Percentiles rank a stretch among this genome's conserved stretches.
phyloP scores from a whole-genome alignment of 148 eudicot species.

The Arbutus unedo region DNA sequence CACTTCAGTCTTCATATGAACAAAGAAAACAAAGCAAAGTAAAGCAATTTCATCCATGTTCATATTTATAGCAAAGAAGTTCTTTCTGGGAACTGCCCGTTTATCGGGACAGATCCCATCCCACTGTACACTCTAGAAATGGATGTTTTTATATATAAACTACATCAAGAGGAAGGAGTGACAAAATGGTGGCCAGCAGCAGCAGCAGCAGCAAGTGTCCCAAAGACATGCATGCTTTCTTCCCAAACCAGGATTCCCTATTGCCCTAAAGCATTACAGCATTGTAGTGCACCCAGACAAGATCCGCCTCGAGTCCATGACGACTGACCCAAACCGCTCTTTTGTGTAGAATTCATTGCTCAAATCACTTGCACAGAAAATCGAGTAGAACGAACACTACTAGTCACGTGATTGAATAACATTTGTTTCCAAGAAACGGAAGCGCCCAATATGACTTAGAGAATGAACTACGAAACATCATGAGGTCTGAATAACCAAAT shows the following conservation, averaged over 20 bases:
- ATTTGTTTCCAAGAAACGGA: background rate
- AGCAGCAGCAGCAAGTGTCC: background rate
- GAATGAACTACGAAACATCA: background rate
- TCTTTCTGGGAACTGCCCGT: background rate
- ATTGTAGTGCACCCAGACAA: background rate
- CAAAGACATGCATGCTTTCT: background rate
- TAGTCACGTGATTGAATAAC: background rate
- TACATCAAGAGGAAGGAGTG: conserved; percentile 6
- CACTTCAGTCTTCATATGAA: no score
- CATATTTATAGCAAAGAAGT: background rate
- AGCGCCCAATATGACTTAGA: no score
- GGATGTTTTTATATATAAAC: background rate
- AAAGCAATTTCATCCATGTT: background rate
- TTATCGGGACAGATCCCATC: background rate
- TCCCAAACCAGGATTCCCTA: background rate
- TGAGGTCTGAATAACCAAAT: background rate
- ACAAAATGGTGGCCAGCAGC: conserved; percentile 7
- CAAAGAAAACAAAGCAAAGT: background rate
- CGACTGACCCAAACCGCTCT: background rate
- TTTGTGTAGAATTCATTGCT: background rate
- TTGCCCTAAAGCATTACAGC: background rate
- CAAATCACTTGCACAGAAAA: background rate
- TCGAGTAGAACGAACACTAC: background rate
- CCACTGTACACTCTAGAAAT: conserved; percentile 8
- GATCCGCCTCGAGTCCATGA: background rate